phyloP scores from a whole-genome alignment of 2,329 filamentous ascomycete species.

The Pseudodiploospora longispora region DNA sequence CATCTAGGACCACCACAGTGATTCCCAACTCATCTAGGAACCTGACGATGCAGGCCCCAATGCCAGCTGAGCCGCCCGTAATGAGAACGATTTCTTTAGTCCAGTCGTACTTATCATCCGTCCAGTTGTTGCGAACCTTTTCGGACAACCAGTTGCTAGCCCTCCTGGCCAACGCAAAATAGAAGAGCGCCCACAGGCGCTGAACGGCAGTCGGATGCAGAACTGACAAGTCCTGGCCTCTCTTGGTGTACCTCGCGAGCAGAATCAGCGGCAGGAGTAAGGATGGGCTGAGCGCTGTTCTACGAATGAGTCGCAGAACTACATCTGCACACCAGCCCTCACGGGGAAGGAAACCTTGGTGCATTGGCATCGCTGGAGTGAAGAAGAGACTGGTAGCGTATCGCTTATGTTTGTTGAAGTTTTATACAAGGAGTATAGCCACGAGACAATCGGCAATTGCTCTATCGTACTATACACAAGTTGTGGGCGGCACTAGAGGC shows the following conservation, averaged over 20 bases:
- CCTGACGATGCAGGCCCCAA: conserved; percentile 58
- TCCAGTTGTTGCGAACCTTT: conserved; percentile 27
- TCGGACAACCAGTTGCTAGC: conserved; percentile 24
- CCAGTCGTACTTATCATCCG: conserved; percentile 50
- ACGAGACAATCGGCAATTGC: no score
- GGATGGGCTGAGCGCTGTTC: conserved; percentile 56
- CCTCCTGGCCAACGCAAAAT: conserved; percentile 18
- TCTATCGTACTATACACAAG: no score
- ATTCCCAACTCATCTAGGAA: conserved; percentile 56
- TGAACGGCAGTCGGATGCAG: conserved; percentile 43
- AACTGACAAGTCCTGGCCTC: conserved; percentile 46
- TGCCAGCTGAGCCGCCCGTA: conserved; percentile 67
- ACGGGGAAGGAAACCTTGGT: conserved; percentile 44
- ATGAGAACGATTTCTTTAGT: conserved; percentile 61
- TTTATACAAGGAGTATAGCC: no score
- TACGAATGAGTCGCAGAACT: conserved; percentile 46
- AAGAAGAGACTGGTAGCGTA: no score
- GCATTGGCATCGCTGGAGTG: conserved; percentile 27
- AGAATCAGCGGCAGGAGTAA: conserved; percentile 57
- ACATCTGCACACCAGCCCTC: conserved; percentile 56
- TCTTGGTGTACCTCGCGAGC: conserved; percentile 54
- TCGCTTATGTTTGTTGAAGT: no score
- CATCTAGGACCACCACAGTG: conserved; percentile 64
- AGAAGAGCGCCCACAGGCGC: conserved; percentile 33
- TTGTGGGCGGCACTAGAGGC: no score